Percentiles rank a stretch among this genome's conserved stretches.
These are phyloP conservation scores for Skeletonema tropicum DNA, from an alignment of 108 stramenopile species.

Conservation along the genomic window DNA sequence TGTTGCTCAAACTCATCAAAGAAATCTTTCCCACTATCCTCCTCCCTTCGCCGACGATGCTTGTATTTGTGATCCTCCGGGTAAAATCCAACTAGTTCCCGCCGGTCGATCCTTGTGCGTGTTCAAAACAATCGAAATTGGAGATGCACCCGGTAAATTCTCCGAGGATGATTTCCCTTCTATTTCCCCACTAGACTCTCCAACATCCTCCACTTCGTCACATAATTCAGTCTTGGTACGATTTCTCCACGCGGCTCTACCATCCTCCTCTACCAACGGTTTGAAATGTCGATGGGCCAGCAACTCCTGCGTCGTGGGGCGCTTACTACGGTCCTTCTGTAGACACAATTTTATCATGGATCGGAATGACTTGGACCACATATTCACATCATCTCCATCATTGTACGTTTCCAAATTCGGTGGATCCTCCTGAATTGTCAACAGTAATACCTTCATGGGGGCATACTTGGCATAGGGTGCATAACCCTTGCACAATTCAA, in stretches of 20 bases:
- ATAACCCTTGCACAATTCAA: slow-evolving; percentile 98
- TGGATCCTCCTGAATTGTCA: slow-evolving; percentile 96
- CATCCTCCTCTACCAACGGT: slow-evolving; percentile 39
- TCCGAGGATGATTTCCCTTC: slow-evolving; percentile 8
- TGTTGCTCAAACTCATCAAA: slow-evolving; percentile 76
- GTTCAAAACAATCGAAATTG: slow-evolving; percentile 53
- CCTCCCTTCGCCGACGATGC: slow-evolving; percentile 36
- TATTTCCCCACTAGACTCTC: slow-evolving; percentile 14
- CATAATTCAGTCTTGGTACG: slow-evolving; percentile 62
- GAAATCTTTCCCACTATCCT: slow-evolving; percentile 42
- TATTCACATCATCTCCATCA: slow-evolving; percentile 64
- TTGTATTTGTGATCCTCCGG: slow-evolving; percentile 76
- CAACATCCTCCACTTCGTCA: slow-evolving; percentile 69
- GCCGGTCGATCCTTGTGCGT: slow-evolving; percentile 65
- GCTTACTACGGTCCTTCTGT: slow-evolving; percentile 84
- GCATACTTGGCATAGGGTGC: slow-evolving; percentile 97
- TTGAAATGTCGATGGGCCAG: slow-evolving; percentile 59
- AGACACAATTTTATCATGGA: slow-evolving; percentile 69
- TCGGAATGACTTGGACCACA: slow-evolving; percentile 75
- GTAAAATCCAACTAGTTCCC: slow-evolving; percentile 91
- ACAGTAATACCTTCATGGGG: slow-evolving; percentile 96
- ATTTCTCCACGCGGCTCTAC: slow-evolving; percentile 39
- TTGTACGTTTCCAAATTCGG: slow-evolving; percentile 90
- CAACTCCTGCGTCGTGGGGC: slow-evolving; percentile 72
- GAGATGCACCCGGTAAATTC: slow-evolving; percentile 53